phyloP scores from a whole-genome alignment of 495 filamentous ascomycete species.

The Xylaria curta region DNA sequence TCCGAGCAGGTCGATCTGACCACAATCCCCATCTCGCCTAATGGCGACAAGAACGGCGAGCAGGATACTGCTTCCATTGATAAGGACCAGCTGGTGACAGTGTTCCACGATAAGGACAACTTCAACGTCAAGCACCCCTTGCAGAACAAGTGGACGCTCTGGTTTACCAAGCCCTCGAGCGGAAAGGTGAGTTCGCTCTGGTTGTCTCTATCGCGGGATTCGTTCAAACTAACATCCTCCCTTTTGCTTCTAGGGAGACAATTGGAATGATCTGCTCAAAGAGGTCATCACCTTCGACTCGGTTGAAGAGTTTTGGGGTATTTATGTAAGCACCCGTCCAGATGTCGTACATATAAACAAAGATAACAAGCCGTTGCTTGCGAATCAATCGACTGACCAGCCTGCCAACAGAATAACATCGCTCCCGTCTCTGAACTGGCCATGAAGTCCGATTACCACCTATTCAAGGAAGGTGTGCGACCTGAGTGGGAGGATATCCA shows the following conservation, averaged over 20 bases:
- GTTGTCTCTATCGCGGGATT: neutral
- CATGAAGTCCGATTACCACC: conserved; percentile 98
- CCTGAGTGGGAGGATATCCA: conserved; percentile 98
- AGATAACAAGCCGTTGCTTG: neutral
- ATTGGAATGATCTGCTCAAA: conserved; percentile 98
- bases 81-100: conserved; percentile 70
- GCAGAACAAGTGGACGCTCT: conserved; percentile 95
- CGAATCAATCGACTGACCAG: neutral
- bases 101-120: conserved; percentile 96
- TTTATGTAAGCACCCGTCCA: conserved; percentile 75
- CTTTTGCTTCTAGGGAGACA: conserved; percentile 72
- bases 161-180: conserved; percentile 98
- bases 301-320: conserved; percentile 99
- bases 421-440: conserved; percentile 92
- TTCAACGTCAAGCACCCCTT: conserved; percentile 99
- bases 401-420: conserved; percentile 86
- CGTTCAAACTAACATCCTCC: conserved; percentile 8
- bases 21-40: conserved; percentile 77
- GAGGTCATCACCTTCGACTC: conserved; percentile 98
- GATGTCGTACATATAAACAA: neutral
- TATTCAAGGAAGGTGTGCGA: conserved; percentile 96
- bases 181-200: conserved; percentile 73
- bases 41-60: conserved; percentile 57
- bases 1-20: conserved; percentile 62
- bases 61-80: conserved; percentile 43